Base-by-base conservation (phyloP, 495 filamentous ascomycete species). In the Lindgomyces ingoldianus region DNA sequence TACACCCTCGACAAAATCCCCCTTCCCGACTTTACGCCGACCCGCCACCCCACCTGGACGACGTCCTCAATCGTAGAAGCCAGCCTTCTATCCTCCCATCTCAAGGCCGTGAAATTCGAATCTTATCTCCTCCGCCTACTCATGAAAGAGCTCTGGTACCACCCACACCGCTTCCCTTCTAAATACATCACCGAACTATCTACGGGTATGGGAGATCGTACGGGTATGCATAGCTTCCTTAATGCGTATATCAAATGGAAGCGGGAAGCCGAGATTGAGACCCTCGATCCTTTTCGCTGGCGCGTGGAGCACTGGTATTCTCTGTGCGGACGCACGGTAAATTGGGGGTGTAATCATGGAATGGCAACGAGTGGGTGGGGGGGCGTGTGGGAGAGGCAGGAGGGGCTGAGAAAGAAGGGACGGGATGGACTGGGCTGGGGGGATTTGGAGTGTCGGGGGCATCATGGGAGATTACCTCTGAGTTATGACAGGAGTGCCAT, bases 281-380 rank as follows among this genome's bases (percentile, higher is more conserved):
- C 56, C n/a, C 45, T 64, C 18, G 61, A 64, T 45, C 61, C 61
- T 19, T 64, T 36, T 29, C 42, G 61, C 6, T 64, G 61, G 52
- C 42, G 61, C 19, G 22, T 64, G 12, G 61, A 64, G 53, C 61
- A 64, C 33, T 64, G 61, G 61, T 64, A 64, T 45, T 12, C 3
- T 4, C 48, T 57, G 29, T 64, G 61, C 41, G 61, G 61, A 24
- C 24, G 8, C 1, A 19, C 25, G 18, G 41, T 1, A 21, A 64
- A 64, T 58, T 64, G 61, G 61, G 61, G 61, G 1, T 64, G 61
- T 26, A 57, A 57, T 46, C 61, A 64, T 58, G 53, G 42, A 3
- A 64, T 64, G 61, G 57, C 26, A 29, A 50, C 52, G 27, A 57
- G 44, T 42, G 61, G 61, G 45, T 64, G 61, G 61, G 54, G 52